Evolutionary conservation across 2,329 filamentous ascomycete genomes (phyloP).

Genomic region (Seiridium unicorne): DNA sequence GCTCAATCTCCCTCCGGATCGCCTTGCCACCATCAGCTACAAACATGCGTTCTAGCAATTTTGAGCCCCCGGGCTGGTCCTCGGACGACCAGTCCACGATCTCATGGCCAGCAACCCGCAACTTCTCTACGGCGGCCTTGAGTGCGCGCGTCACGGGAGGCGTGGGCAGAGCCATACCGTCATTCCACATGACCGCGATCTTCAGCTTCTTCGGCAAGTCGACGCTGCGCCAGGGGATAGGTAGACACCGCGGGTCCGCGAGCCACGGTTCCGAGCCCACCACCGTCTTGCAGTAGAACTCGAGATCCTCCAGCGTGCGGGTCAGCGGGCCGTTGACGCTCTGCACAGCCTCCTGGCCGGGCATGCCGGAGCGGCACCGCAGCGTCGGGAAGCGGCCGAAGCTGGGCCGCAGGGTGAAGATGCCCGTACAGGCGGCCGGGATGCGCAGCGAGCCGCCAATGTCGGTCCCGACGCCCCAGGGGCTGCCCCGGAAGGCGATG

Average conservation of each 20-base stretch:
- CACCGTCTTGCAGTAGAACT: conserved; percentile 51
- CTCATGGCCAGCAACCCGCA: conserved; percentile 47
- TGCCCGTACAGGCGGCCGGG: conserved; percentile 28
- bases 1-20: conserved; percentile 35
- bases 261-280: conserved; percentile 55
- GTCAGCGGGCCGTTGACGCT: conserved; percentile 65
- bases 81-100: conserved; percentile 51
- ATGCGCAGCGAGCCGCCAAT: conserved; percentile 32
- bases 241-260: conserved; percentile 54
- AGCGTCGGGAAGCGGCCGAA: conserved; percentile 59
- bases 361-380: conserved; percentile 53
- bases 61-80: conserved; percentile 36
- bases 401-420: conserved; percentile 34
- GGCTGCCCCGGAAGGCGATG: conserved; percentile 55
- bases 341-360: conserved; percentile 63
- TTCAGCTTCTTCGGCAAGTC: conserved; percentile 40
- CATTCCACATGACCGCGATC: conserved; percentile 63
- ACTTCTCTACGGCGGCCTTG: conserved; percentile 36
- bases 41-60: conserved; percentile 44
- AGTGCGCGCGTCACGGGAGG: conserved; percentile 63
- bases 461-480: conserved; percentile 46
- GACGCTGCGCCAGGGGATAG: conserved; percentile 52
- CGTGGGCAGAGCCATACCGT: conserved; percentile 63
- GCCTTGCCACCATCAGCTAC: conserved; percentile 44
- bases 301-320: conserved; percentile 52